Evolutionary conservation across 106 monocot species (phyloP), one percentile per base, ranked within the genome.

Genomic region (Posidonia australis): DNA sequence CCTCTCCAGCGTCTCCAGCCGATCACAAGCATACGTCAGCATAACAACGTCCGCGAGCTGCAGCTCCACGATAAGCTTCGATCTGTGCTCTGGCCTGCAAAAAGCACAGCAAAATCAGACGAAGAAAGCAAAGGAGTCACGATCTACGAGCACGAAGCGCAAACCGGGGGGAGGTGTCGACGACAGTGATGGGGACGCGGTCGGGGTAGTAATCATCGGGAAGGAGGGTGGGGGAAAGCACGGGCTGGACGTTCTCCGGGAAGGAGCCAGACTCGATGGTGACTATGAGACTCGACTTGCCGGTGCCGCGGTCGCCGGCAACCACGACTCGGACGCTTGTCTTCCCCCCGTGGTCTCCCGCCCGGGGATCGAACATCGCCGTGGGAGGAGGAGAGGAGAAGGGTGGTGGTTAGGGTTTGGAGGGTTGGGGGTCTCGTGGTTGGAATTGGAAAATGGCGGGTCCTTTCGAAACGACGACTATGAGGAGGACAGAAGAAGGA

Each of bases 201-300:
- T 96, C 94, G 26, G 90, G 94, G 60, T 80, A 96, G 79, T 80
- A 84, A 59, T 96, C 94, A n/a, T 80, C 78, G 60, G 94, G 84
- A 63, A 90, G 84, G 57, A 82, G 81, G 24, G 90, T 87, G 1
- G 87, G 94, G 0, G 90, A 86, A 32, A 90, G 41, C 49, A 90
- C 78, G 27, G 53, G 68, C 3, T 90, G 84, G 13, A 83, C 86
- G 74, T 73, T 78, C 43, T 82, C 87, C 2, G 94, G 87, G 75
- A 96, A 96, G 9, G 76, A 74, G 58, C 87, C 94, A 32, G 90
- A 87, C 52, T 87, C 87, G 42, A 82, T 76, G 45, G 94, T 65
- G 5, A 89, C 73, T 67, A 96, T 82, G 68, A 96, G 80, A 70
- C 90, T 90, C 31, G 94, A 96, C 74, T 90, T 96, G 0, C 94